Conservation (phyloP, 1,139 yeast genomes). For the Suhomyces bribrorum region DNA sequence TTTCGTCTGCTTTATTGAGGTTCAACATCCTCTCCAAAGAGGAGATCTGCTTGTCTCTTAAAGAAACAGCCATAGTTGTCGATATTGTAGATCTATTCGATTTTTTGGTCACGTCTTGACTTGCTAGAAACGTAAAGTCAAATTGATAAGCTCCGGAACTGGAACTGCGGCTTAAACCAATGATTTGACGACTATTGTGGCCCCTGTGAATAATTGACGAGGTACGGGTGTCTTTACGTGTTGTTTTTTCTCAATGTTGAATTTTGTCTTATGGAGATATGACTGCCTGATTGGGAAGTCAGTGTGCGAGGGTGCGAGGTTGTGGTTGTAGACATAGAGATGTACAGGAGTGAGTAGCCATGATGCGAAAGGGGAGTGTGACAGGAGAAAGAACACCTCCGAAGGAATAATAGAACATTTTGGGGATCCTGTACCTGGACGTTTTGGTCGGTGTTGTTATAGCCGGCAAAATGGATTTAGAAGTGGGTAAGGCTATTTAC, state of each 20-base stretch:
- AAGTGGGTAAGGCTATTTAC: too few relatives aligned
- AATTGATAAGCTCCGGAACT: too few relatives aligned
- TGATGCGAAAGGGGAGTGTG: too few relatives aligned
- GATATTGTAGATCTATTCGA: neutral
- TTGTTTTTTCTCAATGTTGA: constrained; percentile 5
- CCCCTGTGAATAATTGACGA: neutral
- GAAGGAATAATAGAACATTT: too few relatives aligned
- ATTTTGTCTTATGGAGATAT: constrained; percentile 1
- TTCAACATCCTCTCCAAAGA: constrained; percentile 82
- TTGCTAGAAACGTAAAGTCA: too few relatives aligned
- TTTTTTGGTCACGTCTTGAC: constrained; percentile 2
- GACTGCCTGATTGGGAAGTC: constrained; percentile 19
- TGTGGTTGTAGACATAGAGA: too few relatives aligned
- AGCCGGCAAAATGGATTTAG: too few relatives aligned
- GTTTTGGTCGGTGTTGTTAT: too few relatives aligned
- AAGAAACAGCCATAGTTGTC: constrained; percentile 9
- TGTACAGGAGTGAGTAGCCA: too few relatives aligned
- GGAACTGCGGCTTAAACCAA: too few relatives aligned
- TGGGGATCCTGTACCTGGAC: too few relatives aligned
- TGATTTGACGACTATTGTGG: neutral
- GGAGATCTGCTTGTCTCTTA: constrained; percentile 43
- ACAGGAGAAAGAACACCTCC: too few relatives aligned
- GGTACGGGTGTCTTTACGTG: constrained; percentile 3
- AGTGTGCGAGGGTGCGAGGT: constrained; percentile 1
- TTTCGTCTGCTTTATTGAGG: constrained; percentile 60